phyloP scores from a whole-genome alignment of 805 yeast species.

The Hanseniaspora meyeri region DNA sequence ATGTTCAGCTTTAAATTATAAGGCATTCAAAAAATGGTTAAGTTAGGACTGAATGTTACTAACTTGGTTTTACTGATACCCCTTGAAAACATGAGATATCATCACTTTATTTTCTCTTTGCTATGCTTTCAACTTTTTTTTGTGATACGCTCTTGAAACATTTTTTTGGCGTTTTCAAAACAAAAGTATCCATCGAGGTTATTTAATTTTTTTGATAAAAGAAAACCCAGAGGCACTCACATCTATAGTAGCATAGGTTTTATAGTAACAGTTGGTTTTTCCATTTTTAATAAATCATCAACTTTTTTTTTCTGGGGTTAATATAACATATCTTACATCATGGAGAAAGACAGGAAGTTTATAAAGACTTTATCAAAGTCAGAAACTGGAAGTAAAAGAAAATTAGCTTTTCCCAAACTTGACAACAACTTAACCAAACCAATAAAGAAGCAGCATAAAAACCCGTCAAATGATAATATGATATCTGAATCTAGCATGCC shows the following conservation, averaged over 20 bases:
- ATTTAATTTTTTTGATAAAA: neutral
- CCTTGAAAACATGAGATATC: no score
- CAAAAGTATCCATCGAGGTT: neutral
- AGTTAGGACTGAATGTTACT: no score
- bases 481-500: neutral
- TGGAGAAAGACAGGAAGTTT: constrained; percentile 3
- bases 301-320: no score
- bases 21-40: no score
- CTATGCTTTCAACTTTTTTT: neutral
- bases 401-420: neutral
- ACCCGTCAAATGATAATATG: neutral
- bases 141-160: constrained; percentile 9
- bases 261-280: no score
- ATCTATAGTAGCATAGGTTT: no score
- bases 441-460: neutral
- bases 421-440: neutral
- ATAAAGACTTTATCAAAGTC: neutral
- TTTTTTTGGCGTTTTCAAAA: neutral
- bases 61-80: no score
- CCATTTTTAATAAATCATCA: no score
- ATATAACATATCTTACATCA: neutral
- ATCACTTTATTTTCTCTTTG: neutral
- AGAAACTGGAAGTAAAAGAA: neutral
- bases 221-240: no score
- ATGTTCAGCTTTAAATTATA: no score